A percentile compares a stretch with the other conserved stretches of the same genome.
Evolutionary conservation across 169 alveolate species (phyloP).

Genomic region (Eimeria necatrix): DNA sequence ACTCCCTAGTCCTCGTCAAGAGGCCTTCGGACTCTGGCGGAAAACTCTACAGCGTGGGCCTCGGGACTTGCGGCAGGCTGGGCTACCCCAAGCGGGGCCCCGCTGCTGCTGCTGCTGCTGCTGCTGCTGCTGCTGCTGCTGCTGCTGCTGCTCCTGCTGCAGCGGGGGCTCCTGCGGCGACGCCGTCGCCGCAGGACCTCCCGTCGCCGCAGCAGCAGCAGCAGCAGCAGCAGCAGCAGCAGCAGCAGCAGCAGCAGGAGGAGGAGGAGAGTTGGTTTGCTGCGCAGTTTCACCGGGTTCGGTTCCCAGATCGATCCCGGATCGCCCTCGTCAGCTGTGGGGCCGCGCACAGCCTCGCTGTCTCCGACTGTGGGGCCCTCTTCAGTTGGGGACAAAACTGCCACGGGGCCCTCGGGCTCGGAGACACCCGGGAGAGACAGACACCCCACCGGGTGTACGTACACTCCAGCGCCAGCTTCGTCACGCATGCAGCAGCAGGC

Average conservation of each 20-base stretch:
- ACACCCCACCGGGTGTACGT: slow-evolving; percentile 81
- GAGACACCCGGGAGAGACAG: slow-evolving; percentile 83
- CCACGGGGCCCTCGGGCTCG: slow-evolving; percentile 85
- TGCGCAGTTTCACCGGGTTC: neutral
- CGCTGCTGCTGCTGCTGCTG: neutral
- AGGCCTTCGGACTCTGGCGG: slow-evolving; percentile 83
- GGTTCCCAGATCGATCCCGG: neutral
- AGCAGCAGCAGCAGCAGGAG: slow-evolving; percentile 2
- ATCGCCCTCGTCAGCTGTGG: neutral
- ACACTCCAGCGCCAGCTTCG: neutral
- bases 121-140: slow-evolving; percentile 67
- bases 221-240: neutral
- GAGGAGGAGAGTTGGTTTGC: neutral
- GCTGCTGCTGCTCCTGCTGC: slow-evolving; percentile 43
- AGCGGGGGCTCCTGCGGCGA: neutral
- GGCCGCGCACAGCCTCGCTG: neutral
- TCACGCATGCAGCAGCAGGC: slow-evolving; percentile 62
- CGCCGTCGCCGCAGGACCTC: slow-evolving; percentile 83
- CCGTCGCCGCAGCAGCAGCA: slow-evolving; percentile 84
- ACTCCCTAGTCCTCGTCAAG: slow-evolving; percentile 44
- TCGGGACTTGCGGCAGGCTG: slow-evolving; percentile 89
- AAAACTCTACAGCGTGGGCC: slow-evolving; percentile 88
- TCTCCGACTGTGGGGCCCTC: neutral
- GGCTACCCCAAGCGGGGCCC: slow-evolving; percentile 81
- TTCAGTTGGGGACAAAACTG: neutral